Conservation (phyloP, 805 yeast species). For the Metschnikowia amazonensis region DNA sequence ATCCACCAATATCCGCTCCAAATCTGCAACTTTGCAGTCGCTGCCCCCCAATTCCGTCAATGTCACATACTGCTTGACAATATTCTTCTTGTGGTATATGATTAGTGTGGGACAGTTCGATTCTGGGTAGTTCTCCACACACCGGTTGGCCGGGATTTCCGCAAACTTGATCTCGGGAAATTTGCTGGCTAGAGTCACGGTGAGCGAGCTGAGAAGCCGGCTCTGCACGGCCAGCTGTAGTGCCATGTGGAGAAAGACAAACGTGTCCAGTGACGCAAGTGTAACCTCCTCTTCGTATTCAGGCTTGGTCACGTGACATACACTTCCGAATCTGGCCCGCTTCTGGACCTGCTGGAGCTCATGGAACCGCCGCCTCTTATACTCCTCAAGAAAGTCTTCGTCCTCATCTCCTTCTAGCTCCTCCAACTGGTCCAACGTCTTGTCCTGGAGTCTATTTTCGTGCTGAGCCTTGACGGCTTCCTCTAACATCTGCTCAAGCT, state of each 20-base stretch:
- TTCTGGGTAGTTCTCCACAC: conserved; percentile 90
- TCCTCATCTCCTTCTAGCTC: conserved; percentile 90
- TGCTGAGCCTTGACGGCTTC: conserved; percentile 78
- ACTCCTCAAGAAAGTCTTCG: conserved; percentile 78
- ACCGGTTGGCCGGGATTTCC: conserved; percentile 86
- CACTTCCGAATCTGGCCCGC: conserved; percentile 65
- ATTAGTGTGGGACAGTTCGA: conserved; percentile 86
- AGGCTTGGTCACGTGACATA: conserved; percentile 75
- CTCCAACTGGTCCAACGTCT: conserved; percentile 76
- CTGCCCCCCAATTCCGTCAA: conserved; percentile 82
- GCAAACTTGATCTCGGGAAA: conserved; percentile 84
- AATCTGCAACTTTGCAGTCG: conserved; percentile 61
- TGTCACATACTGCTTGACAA: conserved; percentile 77
- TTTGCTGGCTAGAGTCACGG: conserved; percentile 55
- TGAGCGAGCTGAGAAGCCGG: conserved; percentile 60
- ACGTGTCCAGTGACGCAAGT: conserved; percentile 59
- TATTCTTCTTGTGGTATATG: conserved; percentile 73
- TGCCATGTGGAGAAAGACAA: conserved; percentile 76
- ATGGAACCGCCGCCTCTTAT: conserved; percentile 72
- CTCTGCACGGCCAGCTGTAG: conserved; percentile 68
- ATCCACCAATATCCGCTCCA: conserved; percentile 69
- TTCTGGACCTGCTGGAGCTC: conserved; percentile 62
- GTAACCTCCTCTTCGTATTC: conserved; percentile 87
- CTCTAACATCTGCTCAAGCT: conserved; percentile 81
- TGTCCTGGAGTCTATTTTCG: conserved; percentile 74